Percentiles rank a stretch among this genome's conserved stretches.
phyloP scores from a whole-genome alignment of 768 basidiomycete species.

The Russula virescens region DNA sequence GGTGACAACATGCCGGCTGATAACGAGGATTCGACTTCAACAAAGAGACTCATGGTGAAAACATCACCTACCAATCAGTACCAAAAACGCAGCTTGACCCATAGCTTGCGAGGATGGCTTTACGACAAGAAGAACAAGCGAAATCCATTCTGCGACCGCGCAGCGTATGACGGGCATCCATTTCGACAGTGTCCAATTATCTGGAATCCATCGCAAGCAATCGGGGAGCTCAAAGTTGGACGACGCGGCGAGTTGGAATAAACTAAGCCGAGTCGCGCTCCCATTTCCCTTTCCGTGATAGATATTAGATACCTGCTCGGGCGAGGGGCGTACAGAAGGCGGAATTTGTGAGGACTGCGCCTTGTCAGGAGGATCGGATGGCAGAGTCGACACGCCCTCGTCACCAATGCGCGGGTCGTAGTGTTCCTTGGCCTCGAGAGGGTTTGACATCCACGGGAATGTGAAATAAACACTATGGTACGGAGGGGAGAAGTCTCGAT shows the following conservation, averaged over 20 bases:
- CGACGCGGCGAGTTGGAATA: not conserved
- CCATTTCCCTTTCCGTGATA: not conserved
- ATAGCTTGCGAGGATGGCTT: conserved; percentile 42
- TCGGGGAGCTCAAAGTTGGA: conserved; percentile 27
- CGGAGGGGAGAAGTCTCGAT: too few species aligned
- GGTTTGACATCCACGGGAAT: conserved; percentile 3
- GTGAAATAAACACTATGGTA: too few species aligned
- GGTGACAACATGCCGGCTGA: conserved; percentile 61
- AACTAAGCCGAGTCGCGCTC: not conserved
- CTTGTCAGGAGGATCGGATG: conserved; percentile 5
- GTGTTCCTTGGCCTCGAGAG: not conserved
- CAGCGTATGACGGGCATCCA: conserved; percentile 60
- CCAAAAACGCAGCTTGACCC: conserved; percentile 62
- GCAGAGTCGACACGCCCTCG: conserved; percentile 19
- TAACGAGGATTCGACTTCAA: not conserved
- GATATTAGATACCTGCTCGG: not conserved
- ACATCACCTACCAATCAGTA: conserved; percentile 48
- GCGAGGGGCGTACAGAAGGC: conserved; percentile 1
- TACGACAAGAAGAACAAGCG: conserved; percentile 54
- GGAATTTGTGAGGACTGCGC: not conserved
- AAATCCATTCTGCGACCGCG: conserved; percentile 56
- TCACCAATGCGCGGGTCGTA: conserved; percentile 31
- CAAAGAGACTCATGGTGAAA: not conserved
- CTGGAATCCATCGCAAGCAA: conserved; percentile 48
- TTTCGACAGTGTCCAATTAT: conserved; percentile 52